phyloP scores from a whole-genome alignment of 2,329 filamentous ascomycete genomes.

The Pestalotiopsis sp. region DNA sequence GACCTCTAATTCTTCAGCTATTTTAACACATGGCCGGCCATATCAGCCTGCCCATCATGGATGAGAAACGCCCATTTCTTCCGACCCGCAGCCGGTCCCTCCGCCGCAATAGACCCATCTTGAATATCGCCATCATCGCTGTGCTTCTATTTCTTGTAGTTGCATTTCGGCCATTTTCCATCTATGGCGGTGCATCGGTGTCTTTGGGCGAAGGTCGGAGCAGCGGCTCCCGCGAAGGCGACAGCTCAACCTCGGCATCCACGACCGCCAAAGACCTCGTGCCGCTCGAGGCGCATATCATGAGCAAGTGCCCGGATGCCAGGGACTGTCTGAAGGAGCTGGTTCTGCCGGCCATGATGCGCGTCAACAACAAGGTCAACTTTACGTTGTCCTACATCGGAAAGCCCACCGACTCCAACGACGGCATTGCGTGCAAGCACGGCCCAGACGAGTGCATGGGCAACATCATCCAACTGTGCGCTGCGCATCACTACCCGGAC shows the following conservation, averaged over 20 bases:
- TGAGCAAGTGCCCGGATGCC: conserved; percentile 96
- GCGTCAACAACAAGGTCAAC: conserved; percentile 80
- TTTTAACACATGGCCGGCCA: conserved; percentile 27
- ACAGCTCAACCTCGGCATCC: not conserved
- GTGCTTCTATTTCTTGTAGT: conserved; percentile 27
- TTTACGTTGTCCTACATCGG: conserved; percentile 93
- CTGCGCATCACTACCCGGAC: conserved; percentile 78
- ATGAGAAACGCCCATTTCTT: conserved; percentile 28
- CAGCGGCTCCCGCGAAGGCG: not conserved
- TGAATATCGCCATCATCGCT: conserved; percentile 23
- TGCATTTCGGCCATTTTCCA: conserved; percentile 19
- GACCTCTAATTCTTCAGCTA: not conserved
- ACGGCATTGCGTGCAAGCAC: conserved; percentile 86
- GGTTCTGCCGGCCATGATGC: conserved; percentile 85
- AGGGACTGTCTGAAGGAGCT: conserved; percentile 79
- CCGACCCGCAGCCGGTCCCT: conserved; percentile 22
- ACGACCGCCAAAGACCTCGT: conserved; percentile 48
- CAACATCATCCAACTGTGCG: conserved; percentile 93
- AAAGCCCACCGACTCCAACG: conserved; percentile 69
- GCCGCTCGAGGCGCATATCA: conserved; percentile 91
- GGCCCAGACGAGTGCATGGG: conserved; percentile 88
- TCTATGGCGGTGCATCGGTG: conserved; percentile 20
- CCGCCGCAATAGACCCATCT: conserved; percentile 28
- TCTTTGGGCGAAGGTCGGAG: not conserved
- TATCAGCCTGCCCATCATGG: conserved; percentile 31